A percentile compares a stretch with the other conserved stretches of the same genome.
phyloP scores from a whole-genome alignment of 2,329 filamentous ascomycete species.

The Sordariomycetes sp. region DNA sequence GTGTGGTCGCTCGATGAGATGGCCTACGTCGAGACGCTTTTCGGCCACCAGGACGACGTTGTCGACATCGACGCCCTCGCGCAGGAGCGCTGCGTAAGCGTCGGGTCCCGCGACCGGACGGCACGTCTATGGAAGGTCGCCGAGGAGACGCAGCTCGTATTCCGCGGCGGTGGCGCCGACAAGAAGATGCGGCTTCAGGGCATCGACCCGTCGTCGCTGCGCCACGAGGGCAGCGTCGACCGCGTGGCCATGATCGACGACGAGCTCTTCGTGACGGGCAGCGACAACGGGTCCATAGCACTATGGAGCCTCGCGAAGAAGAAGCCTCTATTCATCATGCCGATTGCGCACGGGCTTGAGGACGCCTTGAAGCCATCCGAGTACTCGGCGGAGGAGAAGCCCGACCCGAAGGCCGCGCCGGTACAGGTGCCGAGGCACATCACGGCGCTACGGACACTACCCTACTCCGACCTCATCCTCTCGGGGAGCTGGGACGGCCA shows the following conservation, averaged over 20 bases:
- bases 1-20: constrained; percentile 88
- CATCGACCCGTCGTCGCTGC: constrained; percentile 36
- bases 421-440: constrained; percentile 71
- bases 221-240: constrained; percentile 78
- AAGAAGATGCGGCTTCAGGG: constrained; percentile 28
- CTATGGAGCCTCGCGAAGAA: constrained; percentile 91
- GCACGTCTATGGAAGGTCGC: constrained; percentile 92
- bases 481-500: constrained; percentile 92
- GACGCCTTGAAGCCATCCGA: constrained; percentile 52
- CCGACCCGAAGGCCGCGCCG: constrained; percentile 44
- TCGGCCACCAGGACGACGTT: constrained; percentile 88
- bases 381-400: constrained; percentile 58
- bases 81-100: constrained; percentile 80
- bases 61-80: constrained; percentile 72
- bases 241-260: constrained; percentile 82
- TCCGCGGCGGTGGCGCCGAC: constrained; percentile 68
- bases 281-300: constrained; percentile 76
- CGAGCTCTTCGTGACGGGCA: constrained; percentile 81
- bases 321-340: constrained; percentile 73
- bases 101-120: constrained; percentile 81
- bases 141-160: constrained; percentile 91
- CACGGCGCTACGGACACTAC: constrained; percentile 74
- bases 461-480: constrained; percentile 81
- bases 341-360: constrained; percentile 76
- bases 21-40: constrained; percentile 89